Evolutionary conservation across 2,329 filamentous ascomycete genomes (phyloP), one percentile per base, ranked within the genome.

Genomic region (Apiospora koreana): DNA sequence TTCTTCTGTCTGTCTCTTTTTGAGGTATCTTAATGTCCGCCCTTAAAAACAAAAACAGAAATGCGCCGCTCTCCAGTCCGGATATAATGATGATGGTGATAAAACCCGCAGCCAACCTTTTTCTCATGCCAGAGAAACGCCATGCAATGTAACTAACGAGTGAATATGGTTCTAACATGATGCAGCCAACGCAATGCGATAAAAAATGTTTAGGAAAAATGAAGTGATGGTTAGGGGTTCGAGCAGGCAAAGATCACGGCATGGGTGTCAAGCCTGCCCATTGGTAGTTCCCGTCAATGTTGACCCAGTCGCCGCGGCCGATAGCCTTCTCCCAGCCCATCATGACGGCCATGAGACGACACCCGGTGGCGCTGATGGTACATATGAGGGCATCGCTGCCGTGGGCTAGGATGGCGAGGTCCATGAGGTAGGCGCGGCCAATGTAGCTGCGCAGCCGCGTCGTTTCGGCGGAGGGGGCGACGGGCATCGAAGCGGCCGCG

Each of bases 351-450:
- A 97, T 79, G 68, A 97, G 76, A 28, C 93, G 87, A 79, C 94
- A 97, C 0, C 89, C 89, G 81, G 86, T 88, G 43, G 91, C 89
- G 75, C 91, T 93, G 31, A 95, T 91, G 2, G 91, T 92, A 77
- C 94, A 97, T 1, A 97, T 87, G 9, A 96, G 86, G 16, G 84
- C 86, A 78, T 96, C 93, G 69, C 88, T 89, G 21, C 89, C 87
- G 38, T 87, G 85, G 0, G 90, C 88, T 62, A 97, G 83, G 31
- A 97, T 91, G 0, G 92, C 89, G 69, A 97, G 81, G 80, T 97
- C 94, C 81, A 97, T 88, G 79, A 94, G 82, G 81, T 96, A 97
- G 2, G 93, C 92, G n/a, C 94, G 83, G 0, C 91, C 94, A 5
- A 97, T 88, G 41, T 95, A 84, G 79, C 92, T 91, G 65, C 94